Percentiles rank a stretch among this genome's conserved stretches.
Conservation (phyloP, 1,284 basidiomycete genomes). For the Malassezia sympodialis region DNA sequence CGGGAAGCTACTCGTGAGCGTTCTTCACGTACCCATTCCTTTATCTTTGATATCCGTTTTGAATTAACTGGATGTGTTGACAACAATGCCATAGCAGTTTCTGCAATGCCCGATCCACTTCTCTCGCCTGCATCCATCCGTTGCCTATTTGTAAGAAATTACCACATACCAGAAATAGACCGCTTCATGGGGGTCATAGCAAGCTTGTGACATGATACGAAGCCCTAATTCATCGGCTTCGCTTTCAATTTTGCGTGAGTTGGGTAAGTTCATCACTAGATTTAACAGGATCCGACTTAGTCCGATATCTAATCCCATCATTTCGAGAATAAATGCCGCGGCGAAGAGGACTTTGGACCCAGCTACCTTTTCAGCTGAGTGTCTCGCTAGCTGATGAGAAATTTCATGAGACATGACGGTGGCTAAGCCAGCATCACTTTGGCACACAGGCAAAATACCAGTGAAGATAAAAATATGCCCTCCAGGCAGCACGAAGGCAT, state of each 20-base stretch:
- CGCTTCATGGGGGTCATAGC: constrained; percentile 67
- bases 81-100: constrained; percentile 22
- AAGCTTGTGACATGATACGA: constrained; percentile 54
- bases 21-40: constrained; percentile 23
- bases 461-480: constrained; percentile 72
- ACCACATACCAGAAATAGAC: constrained; percentile 7
- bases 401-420: constrained; percentile 75
- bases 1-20: neutral
- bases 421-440: constrained; percentile 71
- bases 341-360: constrained; percentile 35
- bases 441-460: constrained; percentile 70
- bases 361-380: constrained; percentile 41
- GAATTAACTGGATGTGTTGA: constrained; percentile 35
- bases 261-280: constrained; percentile 63
- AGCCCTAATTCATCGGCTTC: constrained; percentile 52
- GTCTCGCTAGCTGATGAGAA: constrained; percentile 58
- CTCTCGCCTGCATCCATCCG: constrained; percentile 28
- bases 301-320: constrained; percentile 30
- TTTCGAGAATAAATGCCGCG: constrained; percentile 23
- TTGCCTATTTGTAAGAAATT: constrained; percentile 16
- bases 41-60: constrained; percentile 30
- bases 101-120: constrained; percentile 13
- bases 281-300: constrained; percentile 50
- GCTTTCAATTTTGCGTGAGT: constrained; percentile 76
- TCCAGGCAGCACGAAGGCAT: constrained; percentile 69